Base-by-base conservation (phyloP, 495 filamentous ascomycete genomes). In the Neurospora sp. region DNA sequence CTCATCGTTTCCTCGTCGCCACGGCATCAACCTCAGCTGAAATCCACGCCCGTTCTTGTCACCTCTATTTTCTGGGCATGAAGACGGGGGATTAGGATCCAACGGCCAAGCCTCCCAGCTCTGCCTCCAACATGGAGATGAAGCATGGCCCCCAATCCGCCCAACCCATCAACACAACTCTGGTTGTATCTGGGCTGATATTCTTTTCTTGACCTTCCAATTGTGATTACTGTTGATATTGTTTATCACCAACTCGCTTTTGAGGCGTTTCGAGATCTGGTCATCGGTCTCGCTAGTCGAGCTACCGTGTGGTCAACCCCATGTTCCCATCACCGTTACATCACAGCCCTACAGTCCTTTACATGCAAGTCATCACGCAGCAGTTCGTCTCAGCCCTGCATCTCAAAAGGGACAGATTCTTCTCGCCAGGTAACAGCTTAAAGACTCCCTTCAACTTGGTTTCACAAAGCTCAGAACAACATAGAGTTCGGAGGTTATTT, bases 141-240 rank as follows among this genome's bases (percentile, higher is more conserved):
- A 74, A 74, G 40, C 45, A 72, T n/a, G 41, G 73, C 75, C 73
- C 75, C 73, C 75, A 76, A 70, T 72, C 71, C 59, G 74, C 74
- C 74, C 71, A 59, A 72, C 69, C 35, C 27, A 35, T 65, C 53
- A 18, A 61, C 53, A 31, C 3, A 61, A 27, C 2, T 31, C 22
- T 65, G 53, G 53, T 35, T 35, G 53, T 1, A 61, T 3, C 53
- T 65, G 27, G 42, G 70, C 48, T 37, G 70, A 31, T 35, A 3
- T 61, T 59, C 38, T 61, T 59, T 35, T 71, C 41, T 37, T 61
- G 16, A 0, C 38, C 48, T 20, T 37, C 48, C 41, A 20, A 3
- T 10, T 37, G 39, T 44, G 37, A 40, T 70, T 44, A 18, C n/a
- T 18, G 20, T 31, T 31, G 38, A 53, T 42, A 42, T 42, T 22